Evolutionary conservation across 164 flowering plant species (phyloP).

Genomic region (Vitis cinerea): DNA sequence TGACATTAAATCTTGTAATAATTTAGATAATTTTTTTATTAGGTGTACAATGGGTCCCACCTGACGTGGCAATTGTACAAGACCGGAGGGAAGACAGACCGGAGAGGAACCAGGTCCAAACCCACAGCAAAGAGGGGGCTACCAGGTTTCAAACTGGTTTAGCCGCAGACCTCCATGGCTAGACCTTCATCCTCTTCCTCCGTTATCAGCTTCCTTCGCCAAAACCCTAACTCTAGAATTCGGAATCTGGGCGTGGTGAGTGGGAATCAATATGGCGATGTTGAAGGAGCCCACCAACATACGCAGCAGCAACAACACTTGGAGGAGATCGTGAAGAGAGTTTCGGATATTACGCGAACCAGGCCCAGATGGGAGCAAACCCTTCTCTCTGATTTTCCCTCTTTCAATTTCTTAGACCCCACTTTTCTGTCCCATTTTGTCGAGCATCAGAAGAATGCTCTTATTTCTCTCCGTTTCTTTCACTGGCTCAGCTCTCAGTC

Average conservation of each 20-base stretch:
- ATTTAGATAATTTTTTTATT: too few relatives aligned
- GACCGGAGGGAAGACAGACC: too few relatives aligned
- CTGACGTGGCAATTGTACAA: too few relatives aligned
- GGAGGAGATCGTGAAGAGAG: slow-evolving; percentile 35
- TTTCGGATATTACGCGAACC: slow-evolving; percentile 35
- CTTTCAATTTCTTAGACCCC: slow-evolving; percentile 43
- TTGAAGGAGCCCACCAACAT: too few relatives aligned
- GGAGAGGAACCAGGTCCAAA: too few relatives aligned
- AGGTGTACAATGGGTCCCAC: too few relatives aligned
- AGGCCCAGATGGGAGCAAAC: slow-evolving; percentile 56
- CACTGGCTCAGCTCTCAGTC: slow-evolving; percentile 41
- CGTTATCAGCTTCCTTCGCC: slow-evolving; percentile 14
- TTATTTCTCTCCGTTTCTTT: slow-evolving; percentile 47
- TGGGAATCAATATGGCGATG: too few relatives aligned
- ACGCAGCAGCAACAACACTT: slow-evolving; percentile 1
- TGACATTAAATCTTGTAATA: too few relatives aligned
- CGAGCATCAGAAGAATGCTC: slow-evolving; percentile 31
- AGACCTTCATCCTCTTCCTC: slow-evolving; percentile 7
- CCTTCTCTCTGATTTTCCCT: slow-evolving; percentile 42
- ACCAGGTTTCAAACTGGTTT: too few relatives aligned
- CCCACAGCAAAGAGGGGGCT: neutral
- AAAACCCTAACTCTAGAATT: slow-evolving; percentile 6
- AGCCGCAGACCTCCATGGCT: slow-evolving; percentile 1
- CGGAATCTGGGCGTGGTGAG: too few relatives aligned
- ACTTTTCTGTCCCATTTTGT: slow-evolving; percentile 31